These are phyloP conservation scores for Setaria italica DNA, from an alignment of 202 grass and related monocot genomes.

Conservation along the genomic window DNA sequence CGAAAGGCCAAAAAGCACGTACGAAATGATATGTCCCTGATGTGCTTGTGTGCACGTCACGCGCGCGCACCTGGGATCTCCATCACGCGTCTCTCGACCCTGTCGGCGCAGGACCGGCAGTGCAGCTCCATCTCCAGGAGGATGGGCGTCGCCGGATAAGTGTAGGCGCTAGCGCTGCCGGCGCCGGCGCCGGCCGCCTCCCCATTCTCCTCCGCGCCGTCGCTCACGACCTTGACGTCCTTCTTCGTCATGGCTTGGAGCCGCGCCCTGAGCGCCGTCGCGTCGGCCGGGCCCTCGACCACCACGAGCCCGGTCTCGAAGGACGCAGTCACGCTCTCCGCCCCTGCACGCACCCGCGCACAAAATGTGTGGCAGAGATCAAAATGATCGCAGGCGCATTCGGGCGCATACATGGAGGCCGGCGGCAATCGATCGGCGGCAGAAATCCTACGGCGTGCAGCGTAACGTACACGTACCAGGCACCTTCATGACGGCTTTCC, in stretches of 20 bases:
- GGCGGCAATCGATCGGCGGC: neutral
- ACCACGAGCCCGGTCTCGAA: neutral
- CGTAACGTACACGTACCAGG: neutral
- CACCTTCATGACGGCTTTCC: neutral
- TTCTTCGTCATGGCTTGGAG: neutral
- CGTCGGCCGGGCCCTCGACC: conserved; percentile 20
- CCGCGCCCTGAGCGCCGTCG: neutral
- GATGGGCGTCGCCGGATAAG: neutral
- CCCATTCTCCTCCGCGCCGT: neutral
- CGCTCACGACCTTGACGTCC: neutral
- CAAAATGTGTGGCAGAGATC: neutral
- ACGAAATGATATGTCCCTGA: neutral
- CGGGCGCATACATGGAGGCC: too few species aligned
- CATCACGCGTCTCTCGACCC: neutral
- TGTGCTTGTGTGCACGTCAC: neutral
- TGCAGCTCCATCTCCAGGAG: conserved; percentile 18
- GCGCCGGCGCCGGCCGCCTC: neutral
- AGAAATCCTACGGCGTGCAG: neutral
- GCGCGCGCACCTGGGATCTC: neutral
- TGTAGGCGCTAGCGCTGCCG: neutral
- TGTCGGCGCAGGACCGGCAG: neutral
- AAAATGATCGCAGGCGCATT: neutral
- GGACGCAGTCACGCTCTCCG: neutral
- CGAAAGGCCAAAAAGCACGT: neutral
- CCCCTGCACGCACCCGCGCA: neutral